Evolutionary conservation across 2,329 filamentous ascomycete species (phyloP), one percentile per base, ranked within the genome.

Genomic region (Didymella keratinophila): DNA sequence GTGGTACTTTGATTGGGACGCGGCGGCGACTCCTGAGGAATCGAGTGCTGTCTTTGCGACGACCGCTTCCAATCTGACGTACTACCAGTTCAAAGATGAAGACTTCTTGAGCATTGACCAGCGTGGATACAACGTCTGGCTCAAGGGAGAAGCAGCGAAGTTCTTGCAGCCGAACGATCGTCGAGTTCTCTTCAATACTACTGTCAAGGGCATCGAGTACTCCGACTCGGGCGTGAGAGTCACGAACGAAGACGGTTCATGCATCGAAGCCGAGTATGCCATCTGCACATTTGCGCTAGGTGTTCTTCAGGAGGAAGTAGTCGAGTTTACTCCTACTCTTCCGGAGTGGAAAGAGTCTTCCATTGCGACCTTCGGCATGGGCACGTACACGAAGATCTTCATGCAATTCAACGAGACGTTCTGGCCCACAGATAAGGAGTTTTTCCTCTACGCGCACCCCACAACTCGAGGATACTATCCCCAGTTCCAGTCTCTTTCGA

Each of bases 321-420:
- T 90, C 1, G 71, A 74, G 0, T 91, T 90, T 69, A 69, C 78
- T 11, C 88, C 89, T 0, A 64, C 76, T 5, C 78, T 91, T 0
- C 89, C 88, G 0, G 72, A 73, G 2, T 90, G 87, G 88, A 91
- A 91, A 73, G 78, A 82, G 14, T 81, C 81, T 2, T 84, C 86
- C 0, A 88, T 91, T 50, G 81, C 84, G 3, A 86, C 83, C 36
- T 89, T 90, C 71, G 79, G 81, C 60, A 90, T 91, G 84, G 88
- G 85, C 7, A 90, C 87, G 0, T 91, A 90, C 75, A 91, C 87
- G 50, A 91, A 91, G 71, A 85, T 91, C 60, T 91, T 91, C 75
- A 77, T 89, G 59, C 88, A 90, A 61, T 91, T 90, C 74, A 78
- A 87, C 59, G 79, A 87, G 53, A 84, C 86, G 0, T 91, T 91